These are phyloP conservation scores for Globisporangium camurandrum DNA, from an alignment of 352 stramenopile species.

Conservation along the genomic window DNA sequence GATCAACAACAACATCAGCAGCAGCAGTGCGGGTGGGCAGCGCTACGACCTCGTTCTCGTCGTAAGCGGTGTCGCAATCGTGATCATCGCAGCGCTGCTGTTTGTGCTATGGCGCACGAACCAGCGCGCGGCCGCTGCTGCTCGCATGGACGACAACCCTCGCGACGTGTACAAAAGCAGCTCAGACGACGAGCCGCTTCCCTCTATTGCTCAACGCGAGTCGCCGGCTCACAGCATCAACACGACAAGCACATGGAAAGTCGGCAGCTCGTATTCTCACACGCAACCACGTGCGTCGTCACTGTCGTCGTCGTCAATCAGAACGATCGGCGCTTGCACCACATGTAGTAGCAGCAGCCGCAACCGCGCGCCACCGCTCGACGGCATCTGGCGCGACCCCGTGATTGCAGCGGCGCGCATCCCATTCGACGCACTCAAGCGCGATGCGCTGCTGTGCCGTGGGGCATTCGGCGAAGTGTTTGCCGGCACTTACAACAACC, in stretches of 20 bases:
- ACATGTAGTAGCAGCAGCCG: constrained; percentile 14
- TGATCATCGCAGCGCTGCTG: constrained; percentile 22
- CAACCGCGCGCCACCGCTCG: constrained; percentile 15
- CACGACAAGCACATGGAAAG: constrained; percentile 25
- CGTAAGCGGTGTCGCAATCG: constrained; percentile 19
- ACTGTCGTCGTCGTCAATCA: constrained; percentile 16
- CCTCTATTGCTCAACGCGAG: background rate
- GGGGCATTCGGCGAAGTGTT: constrained; percentile 47
- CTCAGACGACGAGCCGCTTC: constrained; percentile 7
- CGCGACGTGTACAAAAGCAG: constrained; percentile 14
- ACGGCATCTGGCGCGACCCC: constrained; percentile 35
- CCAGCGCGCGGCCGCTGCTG: constrained; percentile 19
- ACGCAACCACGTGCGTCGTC: constrained; percentile 17
- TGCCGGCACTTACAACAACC: constrained; percentile 25
- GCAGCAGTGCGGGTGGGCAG: background rate
- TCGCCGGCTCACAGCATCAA: constrained; percentile 11
- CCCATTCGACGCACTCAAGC: constrained; percentile 33
- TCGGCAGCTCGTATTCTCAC: constrained; percentile 19
- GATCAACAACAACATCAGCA: background rate
- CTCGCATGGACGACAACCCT: constrained; percentile 15
- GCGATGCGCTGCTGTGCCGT: constrained; percentile 27
- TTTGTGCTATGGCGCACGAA: constrained; percentile 17
- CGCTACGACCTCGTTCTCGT: constrained; percentile 21
- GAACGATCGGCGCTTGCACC: constrained; percentile 14
- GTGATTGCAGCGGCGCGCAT: constrained; percentile 36